Percentiles rank a stretch among this genome's conserved stretches.
These are phyloP conservation scores for Suillus variegatus DNA, from an alignment of 768 basidiomycete genomes.

Conservation along the genomic window DNA sequence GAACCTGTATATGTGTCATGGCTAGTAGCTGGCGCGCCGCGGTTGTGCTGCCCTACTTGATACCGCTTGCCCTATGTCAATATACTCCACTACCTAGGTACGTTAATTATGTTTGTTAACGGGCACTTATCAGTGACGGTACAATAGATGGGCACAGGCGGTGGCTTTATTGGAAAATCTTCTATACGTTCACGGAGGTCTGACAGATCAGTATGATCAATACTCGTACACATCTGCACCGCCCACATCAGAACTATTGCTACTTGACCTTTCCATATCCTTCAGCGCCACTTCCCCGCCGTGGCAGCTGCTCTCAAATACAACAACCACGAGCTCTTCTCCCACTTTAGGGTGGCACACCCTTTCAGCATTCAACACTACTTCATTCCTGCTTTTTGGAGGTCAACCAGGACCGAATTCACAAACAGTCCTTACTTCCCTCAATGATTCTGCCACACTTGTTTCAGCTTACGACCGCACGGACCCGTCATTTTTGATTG, in stretches of 20 bases:
- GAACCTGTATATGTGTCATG: constrained; percentile 12
- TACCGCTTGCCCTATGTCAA: constrained; percentile 19
- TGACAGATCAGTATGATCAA: constrained; percentile 67
- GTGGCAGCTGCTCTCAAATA: constrained; percentile 58
- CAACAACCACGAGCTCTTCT: constrained; percentile 36
- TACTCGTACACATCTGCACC: constrained; percentile 78
- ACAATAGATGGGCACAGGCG: constrained; percentile 82
- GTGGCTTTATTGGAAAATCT: constrained; percentile 54
- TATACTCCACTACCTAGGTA: constrained; percentile 29
- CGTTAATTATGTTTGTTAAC: not conserved
- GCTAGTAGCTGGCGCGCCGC: constrained; percentile 3
- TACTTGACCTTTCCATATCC: constrained; percentile 59
- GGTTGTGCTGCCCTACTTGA: constrained; percentile 16
- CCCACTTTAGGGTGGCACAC: constrained; percentile 82
- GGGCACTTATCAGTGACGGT: constrained; percentile 11
- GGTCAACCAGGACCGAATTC: constrained; percentile 70
- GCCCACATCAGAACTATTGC: constrained; percentile 67
- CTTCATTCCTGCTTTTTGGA: constrained; percentile 67
- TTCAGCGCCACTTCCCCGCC: constrained; percentile 68
- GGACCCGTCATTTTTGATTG: constrained; percentile 46
- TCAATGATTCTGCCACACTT: constrained; percentile 63
- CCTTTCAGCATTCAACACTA: constrained; percentile 61
- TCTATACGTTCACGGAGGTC: constrained; percentile 79
- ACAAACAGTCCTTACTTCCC: constrained; percentile 46
- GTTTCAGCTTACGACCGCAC: constrained; percentile 44